phyloP scores from a whole-genome alignment of 148 eudicot genomes.

The Polygonum aviculare region DNA sequence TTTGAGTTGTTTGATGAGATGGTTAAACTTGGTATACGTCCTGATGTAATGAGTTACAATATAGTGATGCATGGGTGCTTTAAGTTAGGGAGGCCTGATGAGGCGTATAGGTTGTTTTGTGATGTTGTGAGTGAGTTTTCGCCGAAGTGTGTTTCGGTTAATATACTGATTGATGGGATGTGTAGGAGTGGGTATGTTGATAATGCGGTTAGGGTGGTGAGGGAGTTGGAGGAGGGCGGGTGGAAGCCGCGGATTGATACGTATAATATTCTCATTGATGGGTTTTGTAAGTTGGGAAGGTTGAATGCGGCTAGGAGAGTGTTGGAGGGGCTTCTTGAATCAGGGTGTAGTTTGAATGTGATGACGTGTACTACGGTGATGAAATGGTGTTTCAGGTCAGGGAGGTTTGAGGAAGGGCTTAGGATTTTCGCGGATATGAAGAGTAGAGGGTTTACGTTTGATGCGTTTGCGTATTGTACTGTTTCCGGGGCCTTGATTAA shows the following conservation, averaged over 20 bases:
- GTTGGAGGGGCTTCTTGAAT: constrained; percentile 48
- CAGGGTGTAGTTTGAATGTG: constrained; percentile 52
- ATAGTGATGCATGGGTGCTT: too few species aligned
- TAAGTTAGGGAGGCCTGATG: constrained; percentile 52
- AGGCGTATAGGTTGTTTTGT: constrained; percentile 50
- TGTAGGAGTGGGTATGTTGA: constrained; percentile 59
- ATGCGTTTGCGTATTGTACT: constrained; percentile 83
- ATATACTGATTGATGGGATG: constrained; percentile 71
- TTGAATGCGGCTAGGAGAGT: constrained; percentile 39
- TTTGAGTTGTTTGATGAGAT: too few species aligned
- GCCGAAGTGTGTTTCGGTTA: constrained; percentile 51
- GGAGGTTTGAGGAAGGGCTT: constrained; percentile 51
- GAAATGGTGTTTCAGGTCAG: constrained; percentile 65
- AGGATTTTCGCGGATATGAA: constrained; percentile 71
- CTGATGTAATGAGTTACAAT: too few species aligned
- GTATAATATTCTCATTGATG: constrained; percentile 71
- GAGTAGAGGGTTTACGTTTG: constrained; percentile 68
- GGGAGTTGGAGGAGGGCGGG: constrained; percentile 47
- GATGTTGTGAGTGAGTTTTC: constrained; percentile 36
- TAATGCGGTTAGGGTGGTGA: constrained; percentile 62
- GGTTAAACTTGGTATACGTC: too few species aligned
- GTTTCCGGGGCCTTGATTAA: constrained; percentile 62
- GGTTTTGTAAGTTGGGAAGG: constrained; percentile 60
- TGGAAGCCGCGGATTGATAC: constrained; percentile 53
- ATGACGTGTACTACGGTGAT: constrained; percentile 75